A percentile compares a stretch with the other conserved stretches of the same genome.
phyloP scores from a whole-genome alignment of 2,329 filamentous ascomycete species.

The Pseudogymnoascus sp. region DNA sequence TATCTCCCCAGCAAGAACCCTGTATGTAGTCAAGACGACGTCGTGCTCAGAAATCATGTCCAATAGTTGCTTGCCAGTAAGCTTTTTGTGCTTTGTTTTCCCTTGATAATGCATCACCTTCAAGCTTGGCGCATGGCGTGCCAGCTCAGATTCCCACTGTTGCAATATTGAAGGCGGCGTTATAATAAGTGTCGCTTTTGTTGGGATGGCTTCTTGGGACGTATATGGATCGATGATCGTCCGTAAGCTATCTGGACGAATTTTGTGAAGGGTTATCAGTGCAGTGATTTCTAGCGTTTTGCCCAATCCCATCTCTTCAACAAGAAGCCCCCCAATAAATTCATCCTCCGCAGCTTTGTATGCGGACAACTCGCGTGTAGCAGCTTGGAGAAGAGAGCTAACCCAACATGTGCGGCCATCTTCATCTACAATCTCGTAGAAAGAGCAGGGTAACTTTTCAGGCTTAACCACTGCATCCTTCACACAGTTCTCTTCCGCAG shows the following conservation, averaged over 20 bases:
- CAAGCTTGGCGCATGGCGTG: constrained; percentile 48
- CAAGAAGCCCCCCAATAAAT: constrained; percentile 52
- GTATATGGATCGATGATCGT: constrained; percentile 33
- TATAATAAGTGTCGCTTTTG: constrained; percentile 52
- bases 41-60: constrained; percentile 43
- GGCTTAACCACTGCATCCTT: background rate
- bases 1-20: constrained; percentile 68
- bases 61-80: constrained; percentile 31
- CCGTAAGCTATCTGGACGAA: constrained; percentile 26
- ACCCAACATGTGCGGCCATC: constrained; percentile 42
- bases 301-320: constrained; percentile 76
- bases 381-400: constrained; percentile 54
- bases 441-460: constrained; percentile 30
- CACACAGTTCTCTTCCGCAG: background rate
- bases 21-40: constrained; percentile 56
- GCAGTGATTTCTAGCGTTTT: constrained; percentile 71
- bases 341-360: constrained; percentile 32
- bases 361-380: constrained; percentile 40
- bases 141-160: constrained; percentile 55
- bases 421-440: constrained; percentile 36
- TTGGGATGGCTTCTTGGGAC: constrained; percentile 32
- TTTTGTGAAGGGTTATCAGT: constrained; percentile 54
- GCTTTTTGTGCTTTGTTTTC: constrained; percentile 27
- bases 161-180: constrained; percentile 46
- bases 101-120: constrained; percentile 50